A percentile compares a stretch with the other conserved stretches of the same genome.
Conservation (phyloP, 345 rosid genomes). For the Kandelia obovata region DNA sequence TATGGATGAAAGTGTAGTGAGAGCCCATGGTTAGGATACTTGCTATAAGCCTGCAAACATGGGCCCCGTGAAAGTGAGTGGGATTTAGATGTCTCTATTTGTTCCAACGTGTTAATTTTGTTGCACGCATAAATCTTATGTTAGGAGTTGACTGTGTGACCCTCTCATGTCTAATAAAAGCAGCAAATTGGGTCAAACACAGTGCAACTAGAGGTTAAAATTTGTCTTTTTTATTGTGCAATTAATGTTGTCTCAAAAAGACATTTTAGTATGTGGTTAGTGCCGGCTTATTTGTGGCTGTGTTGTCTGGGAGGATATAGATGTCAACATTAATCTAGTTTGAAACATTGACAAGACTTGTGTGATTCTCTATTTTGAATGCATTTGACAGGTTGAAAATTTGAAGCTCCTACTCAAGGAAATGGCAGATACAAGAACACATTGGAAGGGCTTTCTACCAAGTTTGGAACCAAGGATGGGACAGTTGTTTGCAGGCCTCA, state of each 20-base stretch:
- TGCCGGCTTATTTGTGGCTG: too few species aligned
- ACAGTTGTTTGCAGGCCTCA: slow-evolving; percentile 93
- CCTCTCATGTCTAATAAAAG: neutral
- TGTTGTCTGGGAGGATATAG: neutral
- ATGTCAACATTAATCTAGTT: neutral
- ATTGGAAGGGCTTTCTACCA: slow-evolving; percentile 59
- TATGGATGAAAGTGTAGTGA: neutral
- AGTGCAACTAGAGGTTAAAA: neutral
- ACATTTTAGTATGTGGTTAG: neutral
- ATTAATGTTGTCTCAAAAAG: neutral
- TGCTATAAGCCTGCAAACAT: neutral
- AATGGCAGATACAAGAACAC: slow-evolving; percentile 62
- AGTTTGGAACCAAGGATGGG: slow-evolving; percentile 78
- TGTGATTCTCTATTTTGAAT: neutral
- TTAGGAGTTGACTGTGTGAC: neutral
- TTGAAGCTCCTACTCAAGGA: slow-evolving; percentile 48
- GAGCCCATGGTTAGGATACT: slow-evolving; percentile 1
- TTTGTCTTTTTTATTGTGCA: neutral
- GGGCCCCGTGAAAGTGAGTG: neutral
- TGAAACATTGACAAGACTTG: neutral
- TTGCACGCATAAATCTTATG: neutral
- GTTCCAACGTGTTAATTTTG: neutral
- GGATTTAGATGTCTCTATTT: neutral
- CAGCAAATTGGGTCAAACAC: neutral
- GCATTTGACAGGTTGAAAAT: slow-evolving; percentile 62